Percentiles rank a stretch among this genome's conserved stretches.
Evolutionary conservation across 805 yeast species (phyloP).

Genomic region (Suhomyces sp.): DNA sequence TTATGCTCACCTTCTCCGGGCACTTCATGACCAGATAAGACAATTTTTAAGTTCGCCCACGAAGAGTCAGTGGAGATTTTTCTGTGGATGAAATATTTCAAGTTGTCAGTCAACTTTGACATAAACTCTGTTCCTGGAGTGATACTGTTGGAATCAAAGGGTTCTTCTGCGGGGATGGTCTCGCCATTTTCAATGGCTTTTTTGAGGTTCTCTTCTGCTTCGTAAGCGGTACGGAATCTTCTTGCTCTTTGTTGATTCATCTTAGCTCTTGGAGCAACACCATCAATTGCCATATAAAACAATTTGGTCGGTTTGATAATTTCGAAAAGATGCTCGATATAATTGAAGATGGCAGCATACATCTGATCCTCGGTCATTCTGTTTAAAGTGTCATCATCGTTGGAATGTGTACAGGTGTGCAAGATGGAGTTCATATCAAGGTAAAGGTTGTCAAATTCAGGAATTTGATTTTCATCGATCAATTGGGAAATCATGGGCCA

Average conservation of each 20-base stretch:
- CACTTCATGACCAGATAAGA: slow-evolving; percentile 90
- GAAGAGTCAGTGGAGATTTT: slow-evolving; percentile 82
- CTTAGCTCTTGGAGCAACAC: slow-evolving; percentile 98
- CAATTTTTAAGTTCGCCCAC: slow-evolving; percentile 77
- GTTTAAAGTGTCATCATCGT: slow-evolving; percentile 58
- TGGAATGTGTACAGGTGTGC: slow-evolving; percentile 89
- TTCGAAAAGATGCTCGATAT: slow-evolving; percentile 89
- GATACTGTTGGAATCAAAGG: slow-evolving; percentile 88
- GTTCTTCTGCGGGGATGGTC: slow-evolving; percentile 76
- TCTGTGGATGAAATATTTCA: slow-evolving; percentile 84
- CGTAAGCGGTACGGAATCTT: slow-evolving; percentile 90
- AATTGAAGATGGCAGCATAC: slow-evolving; percentile 87
- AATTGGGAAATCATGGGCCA: slow-evolving; percentile 95
- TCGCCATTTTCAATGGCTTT: slow-evolving; percentile 75
- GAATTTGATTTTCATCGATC: slow-evolving; percentile 71
- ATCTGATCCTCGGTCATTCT: slow-evolving; percentile 86
- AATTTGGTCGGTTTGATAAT: slow-evolving; percentile 83
- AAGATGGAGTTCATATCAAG: slow-evolving; percentile 97
- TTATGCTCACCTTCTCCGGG: slow-evolving; percentile 99
- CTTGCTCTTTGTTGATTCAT: slow-evolving; percentile 98
- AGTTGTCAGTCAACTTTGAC: slow-evolving; percentile 79
- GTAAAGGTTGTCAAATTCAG: slow-evolving; percentile 92
- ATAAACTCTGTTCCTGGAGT: slow-evolving; percentile 98
- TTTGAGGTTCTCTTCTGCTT: slow-evolving; percentile 76
- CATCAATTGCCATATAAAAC: slow-evolving; percentile 96